These are phyloP conservation scores for Amborella trichopoda DNA, from an alignment of 164 flowering plant genomes.

Conservation along the genomic window DNA sequence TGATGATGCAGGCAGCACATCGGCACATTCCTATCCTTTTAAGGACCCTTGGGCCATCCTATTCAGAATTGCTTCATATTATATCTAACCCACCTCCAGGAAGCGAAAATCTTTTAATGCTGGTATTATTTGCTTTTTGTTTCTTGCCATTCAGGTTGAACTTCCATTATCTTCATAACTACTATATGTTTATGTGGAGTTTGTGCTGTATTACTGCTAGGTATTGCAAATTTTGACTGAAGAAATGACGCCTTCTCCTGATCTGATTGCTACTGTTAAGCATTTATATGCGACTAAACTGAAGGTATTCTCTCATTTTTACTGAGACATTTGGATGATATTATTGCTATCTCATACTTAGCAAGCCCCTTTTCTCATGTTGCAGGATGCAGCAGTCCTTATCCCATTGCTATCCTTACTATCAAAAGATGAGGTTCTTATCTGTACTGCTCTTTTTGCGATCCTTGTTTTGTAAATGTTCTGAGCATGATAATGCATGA, in stretches of 20 bases:
- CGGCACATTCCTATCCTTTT: slow-evolving; percentile 81
- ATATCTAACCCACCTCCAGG: slow-evolving; percentile 94
- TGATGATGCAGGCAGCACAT: slow-evolving; percentile 71
- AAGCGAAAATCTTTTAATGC: slow-evolving; percentile 81
- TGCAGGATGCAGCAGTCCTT: slow-evolving; percentile 91
- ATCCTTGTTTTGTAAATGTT: not conserved
- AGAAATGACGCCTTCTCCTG: slow-evolving; percentile 62
- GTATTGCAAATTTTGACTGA: slow-evolving; percentile 76
- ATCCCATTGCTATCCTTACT: slow-evolving; percentile 84
- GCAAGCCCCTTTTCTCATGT: not conserved
- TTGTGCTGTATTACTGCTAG: slow-evolving; percentile 29
- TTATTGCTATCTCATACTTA: not conserved
- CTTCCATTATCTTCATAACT: not conserved
- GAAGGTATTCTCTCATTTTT: slow-evolving; percentile 36
- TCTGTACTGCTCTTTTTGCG: not conserved
- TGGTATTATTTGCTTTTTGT: slow-evolving; percentile 28
- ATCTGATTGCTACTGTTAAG: slow-evolving; percentile 70
- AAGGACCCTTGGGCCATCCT: slow-evolving; percentile 69
- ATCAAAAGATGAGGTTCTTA: slow-evolving; percentile 74
- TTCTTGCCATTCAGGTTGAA: not conserved
- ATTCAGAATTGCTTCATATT: slow-evolving; percentile 58
- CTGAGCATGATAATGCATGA: no score
- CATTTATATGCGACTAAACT: slow-evolving; percentile 86
- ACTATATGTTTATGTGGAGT: not conserved
- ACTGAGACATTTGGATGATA: not conserved